Evolutionary conservation across 2,329 filamentous ascomycete genomes (phyloP).

Genomic region (Trichoderma endophyticum): DNA sequence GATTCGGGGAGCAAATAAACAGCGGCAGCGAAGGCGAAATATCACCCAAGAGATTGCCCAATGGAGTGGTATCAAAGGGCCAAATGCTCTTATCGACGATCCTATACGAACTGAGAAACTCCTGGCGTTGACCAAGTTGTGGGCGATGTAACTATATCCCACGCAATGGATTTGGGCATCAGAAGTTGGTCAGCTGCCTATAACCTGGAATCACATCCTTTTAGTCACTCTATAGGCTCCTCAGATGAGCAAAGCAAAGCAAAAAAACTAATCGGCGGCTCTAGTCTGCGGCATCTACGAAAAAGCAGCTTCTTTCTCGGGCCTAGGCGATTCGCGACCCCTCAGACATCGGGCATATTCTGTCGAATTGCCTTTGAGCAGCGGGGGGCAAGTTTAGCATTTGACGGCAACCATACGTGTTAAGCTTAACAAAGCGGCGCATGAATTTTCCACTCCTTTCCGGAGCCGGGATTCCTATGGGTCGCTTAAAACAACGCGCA

Average conservation of each 20-base stretch:
- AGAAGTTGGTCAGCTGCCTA: neutral
- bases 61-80: neutral
- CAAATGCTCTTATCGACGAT: neutral
- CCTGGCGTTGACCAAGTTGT: neutral
- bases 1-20: neutral
- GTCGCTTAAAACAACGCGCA: neutral
- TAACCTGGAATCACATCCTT: neutral
- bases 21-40: neutral
- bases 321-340: neutral
- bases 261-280: neutral
- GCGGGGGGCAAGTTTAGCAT: neutral
- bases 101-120: neutral
- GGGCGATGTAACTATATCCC: constrained; percentile 1
- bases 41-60: neutral
- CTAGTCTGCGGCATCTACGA: neutral
- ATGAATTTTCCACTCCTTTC: neutral
- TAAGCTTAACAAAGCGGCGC: constrained; percentile 10
- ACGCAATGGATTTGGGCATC: neutral
- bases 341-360: neutral
- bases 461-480: neutral
- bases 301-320: constrained; percentile 12
- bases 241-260: neutral
- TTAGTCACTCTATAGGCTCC: neutral
- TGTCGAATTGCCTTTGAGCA: neutral
- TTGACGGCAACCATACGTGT: constrained; percentile 3